Percentiles rank a stretch among this genome's conserved stretches.
Evolutionary conservation across 1,139 yeast genomes (phyloP).

Genomic region (Candida smagusa): DNA sequence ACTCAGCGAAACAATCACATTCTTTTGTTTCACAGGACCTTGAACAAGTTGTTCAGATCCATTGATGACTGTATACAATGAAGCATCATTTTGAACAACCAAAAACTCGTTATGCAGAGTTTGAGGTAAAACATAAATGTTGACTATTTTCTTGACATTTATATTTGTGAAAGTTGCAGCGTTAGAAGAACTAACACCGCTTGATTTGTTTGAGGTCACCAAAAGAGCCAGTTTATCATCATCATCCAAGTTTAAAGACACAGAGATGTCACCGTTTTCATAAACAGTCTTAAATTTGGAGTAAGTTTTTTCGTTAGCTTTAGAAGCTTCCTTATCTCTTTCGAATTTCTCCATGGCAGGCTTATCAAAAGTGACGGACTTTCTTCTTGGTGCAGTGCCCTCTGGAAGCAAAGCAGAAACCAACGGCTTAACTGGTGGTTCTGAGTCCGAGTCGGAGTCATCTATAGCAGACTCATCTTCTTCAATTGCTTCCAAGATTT

Average conservation of each 20-base stretch:
- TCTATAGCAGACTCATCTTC: constrained; percentile 1
- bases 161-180: constrained; percentile 5
- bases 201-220: constrained; percentile 1
- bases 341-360: constrained; percentile 5
- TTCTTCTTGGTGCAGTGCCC: constrained; percentile 1
- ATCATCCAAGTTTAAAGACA: constrained; percentile 3
- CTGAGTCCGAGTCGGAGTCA: constrained; percentile 1
- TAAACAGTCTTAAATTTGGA: not conserved
- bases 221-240: constrained; percentile 5
- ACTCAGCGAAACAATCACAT: constrained; percentile 3
- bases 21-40: constrained; percentile 5
- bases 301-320: constrained; percentile 1
- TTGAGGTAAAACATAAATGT: constrained; percentile 6
- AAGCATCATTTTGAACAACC: constrained; percentile 11
- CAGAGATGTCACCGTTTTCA: not conserved
- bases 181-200: constrained; percentile 6
- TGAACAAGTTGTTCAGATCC: constrained; percentile 6
- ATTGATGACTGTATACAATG: constrained; percentile 7
- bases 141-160: constrained; percentile 6
- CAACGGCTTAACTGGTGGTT: constrained; percentile 1
- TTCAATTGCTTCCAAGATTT: constrained; percentile 8
- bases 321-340: constrained; percentile 3
- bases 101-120: constrained; percentile 8
- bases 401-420: constrained; percentile 2
- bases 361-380: constrained; percentile 5